A percentile compares a stretch with the other conserved stretches of the same genome.
Evolutionary conservation across 2,329 filamentous ascomycete species (phyloP).

Genomic region (Colletotrichum liaoningense): DNA sequence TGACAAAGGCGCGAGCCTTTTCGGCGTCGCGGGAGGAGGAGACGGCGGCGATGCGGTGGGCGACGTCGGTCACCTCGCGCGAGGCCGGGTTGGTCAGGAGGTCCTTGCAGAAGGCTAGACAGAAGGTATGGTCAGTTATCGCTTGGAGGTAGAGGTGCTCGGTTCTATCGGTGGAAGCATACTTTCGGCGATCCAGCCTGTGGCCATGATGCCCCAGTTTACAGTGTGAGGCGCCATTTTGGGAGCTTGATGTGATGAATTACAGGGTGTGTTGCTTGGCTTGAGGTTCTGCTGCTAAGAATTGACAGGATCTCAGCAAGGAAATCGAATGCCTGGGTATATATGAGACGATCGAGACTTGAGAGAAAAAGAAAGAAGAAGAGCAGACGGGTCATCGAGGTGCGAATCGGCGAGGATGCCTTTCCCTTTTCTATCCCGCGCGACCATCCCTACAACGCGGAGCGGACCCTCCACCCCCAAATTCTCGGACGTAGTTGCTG

Average conservation of each 20-base stretch:
- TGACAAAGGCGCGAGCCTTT: conserved; percentile 79
- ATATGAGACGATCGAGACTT: neutral
- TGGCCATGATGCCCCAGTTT: conserved; percentile 72
- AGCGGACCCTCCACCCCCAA: conserved; percentile 3
- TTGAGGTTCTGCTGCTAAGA: neutral
- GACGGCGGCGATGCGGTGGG: conserved; percentile 82
- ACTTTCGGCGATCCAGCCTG: conserved; percentile 69
- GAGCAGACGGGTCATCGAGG: neutral
- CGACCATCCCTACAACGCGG: conserved; percentile 2
- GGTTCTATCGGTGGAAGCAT: conserved; percentile 40
- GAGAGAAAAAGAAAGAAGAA: neutral
- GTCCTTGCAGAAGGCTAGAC: conserved; percentile 78
- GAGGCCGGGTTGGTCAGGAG: conserved; percentile 78
- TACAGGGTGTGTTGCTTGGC: too few species aligned
- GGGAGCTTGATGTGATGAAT: conserved; percentile 11
- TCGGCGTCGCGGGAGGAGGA: conserved; percentile 80
- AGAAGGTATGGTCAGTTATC: neutral
- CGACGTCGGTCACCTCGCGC: conserved; percentile 77
- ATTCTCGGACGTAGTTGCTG: conserved; percentile 24
- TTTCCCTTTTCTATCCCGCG: conserved; percentile 21
- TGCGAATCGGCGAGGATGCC: conserved; percentile 8
- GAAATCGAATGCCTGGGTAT: neutral
- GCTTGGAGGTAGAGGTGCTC: neutral
- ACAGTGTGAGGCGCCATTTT: conserved; percentile 61
- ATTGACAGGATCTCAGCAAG: neutral